Base-by-base conservation (phyloP, 805 yeast species). In the Ogataea populi-albae region DNA sequence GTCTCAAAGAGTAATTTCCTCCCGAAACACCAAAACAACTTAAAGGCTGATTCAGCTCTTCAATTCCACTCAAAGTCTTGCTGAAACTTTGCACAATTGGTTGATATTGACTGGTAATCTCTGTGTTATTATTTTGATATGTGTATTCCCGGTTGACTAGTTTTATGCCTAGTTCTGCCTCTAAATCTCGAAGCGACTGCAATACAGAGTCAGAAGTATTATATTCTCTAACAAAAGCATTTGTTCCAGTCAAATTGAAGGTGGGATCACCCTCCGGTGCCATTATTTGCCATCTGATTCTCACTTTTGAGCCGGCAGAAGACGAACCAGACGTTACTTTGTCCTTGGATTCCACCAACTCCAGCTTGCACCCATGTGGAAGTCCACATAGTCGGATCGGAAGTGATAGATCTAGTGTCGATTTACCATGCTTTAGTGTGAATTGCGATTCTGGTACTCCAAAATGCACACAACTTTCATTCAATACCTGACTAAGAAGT, bases 331-430 rank as follows among this genome's bases (percentile, higher is more conserved):
- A 30, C n/a, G n/a, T n/a, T n/a, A n/a, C n/a, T n/a, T n/a, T n/a
- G n/a, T n/a, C n/a, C 4, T 37, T 28, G 12, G 26, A 21, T 19
- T 35, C 38, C 3, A 29, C 33, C 27, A 71, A 42, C 6, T 54
- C 52, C 23, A 73, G 37, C 29, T 68, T 72, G 12, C 64, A 66
- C 9, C 77, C 77, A 5, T 62, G 53, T 2, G 76, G 71, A 14
- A 73, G 43, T 34, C 66, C 65, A 11, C 66, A 46, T 12, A 71
- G 47, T 38, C 77, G 57, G 41, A 67, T 50, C 1, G 78, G 77
- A 22, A 71, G 39, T 23, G 66, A 61, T 11, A 61, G 43, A 4
- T 69, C 63, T 15, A 72, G 34, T 5, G 48, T 46, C 1, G 50
- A 52, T 22, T 50, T 57, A 4, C 64, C 62, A 37, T 68, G 66